Evolutionary conservation across 2,329 filamentous ascomycete genomes (phyloP).

Genomic region (Diaporthe helianthi): DNA sequence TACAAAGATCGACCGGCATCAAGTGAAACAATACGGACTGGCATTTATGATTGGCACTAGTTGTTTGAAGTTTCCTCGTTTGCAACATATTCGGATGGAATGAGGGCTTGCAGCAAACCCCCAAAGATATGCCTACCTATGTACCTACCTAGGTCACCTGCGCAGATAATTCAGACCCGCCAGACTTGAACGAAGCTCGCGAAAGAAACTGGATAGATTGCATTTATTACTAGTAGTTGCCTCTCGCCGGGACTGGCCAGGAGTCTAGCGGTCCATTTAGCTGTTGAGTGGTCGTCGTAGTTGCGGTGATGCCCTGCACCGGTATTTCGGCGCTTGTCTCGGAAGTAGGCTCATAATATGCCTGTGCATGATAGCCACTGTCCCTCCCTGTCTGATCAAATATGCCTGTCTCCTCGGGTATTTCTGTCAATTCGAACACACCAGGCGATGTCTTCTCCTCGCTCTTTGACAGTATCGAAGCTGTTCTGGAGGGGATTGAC

Average conservation of each 20-base stretch:
- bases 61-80: neutral
- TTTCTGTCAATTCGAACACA: constrained; percentile 26
- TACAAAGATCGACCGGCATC: too few relatives aligned
- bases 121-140: too few relatives aligned
- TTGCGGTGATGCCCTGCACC: constrained; percentile 17
- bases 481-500: neutral
- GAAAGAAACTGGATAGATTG: neutral
- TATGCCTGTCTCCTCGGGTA: constrained; percentile 25
- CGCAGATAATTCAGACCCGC: neutral
- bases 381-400: neutral
- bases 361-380: constrained; percentile 26
- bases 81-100: neutral
- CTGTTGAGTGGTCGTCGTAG: constrained; percentile 11
- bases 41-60: too few relatives aligned
- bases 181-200: too few relatives aligned
- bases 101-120: neutral
- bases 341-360: constrained; percentile 26
- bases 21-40: too few relatives aligned
- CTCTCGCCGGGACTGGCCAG: constrained; percentile 10
- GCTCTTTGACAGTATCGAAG: constrained; percentile 28
- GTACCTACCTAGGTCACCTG: too few relatives aligned
- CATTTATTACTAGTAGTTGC: neutral
- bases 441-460: constrained; percentile 31
- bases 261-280: constrained; percentile 21
- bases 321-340: constrained; percentile 2